phyloP scores from a whole-genome alignment of 768 basidiomycete genomes.

The Kwoniella shandongensis region DNA sequence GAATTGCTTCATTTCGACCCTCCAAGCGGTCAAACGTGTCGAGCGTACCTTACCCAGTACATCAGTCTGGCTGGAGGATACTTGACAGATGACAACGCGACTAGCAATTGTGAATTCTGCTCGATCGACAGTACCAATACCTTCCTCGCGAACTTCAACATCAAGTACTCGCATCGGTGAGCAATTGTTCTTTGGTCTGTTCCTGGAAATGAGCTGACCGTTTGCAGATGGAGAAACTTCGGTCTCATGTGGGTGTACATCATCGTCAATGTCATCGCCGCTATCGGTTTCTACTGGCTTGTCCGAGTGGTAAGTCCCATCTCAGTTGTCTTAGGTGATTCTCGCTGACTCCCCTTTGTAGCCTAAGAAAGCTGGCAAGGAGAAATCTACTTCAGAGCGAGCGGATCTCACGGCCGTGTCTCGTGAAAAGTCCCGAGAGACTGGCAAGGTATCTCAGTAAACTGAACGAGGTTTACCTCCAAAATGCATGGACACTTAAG shows the following conservation, averaged over 20 bases:
- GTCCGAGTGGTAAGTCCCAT: constrained; percentile 33
- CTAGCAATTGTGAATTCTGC: constrained; percentile 69
- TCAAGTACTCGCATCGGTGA: constrained; percentile 59
- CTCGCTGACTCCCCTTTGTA: background rate
- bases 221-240: constrained; percentile 59
- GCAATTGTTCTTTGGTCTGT: background rate
- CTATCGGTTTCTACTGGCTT: constrained; percentile 43
- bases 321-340: background rate
- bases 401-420: too few species aligned
- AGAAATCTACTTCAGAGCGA: constrained; percentile 10
- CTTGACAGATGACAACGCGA: constrained; percentile 66
- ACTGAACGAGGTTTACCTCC: too few species aligned
- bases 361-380: constrained; percentile 34
- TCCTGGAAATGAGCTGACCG: constrained; percentile 2
- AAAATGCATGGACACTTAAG: too few species aligned
- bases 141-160: constrained; percentile 63
- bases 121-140: constrained; percentile 62
- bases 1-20: constrained; percentile 75
- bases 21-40: constrained; percentile 71
- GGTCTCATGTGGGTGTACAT: constrained; percentile 59
- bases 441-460: too few species aligned
- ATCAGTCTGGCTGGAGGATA: constrained; percentile 68
- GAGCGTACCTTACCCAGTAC: constrained; percentile 69
- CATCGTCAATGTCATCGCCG: constrained; percentile 44
- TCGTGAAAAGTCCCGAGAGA: too few species aligned